A percentile compares a stretch with the other conserved stretches of the same genome.
Conservation (phyloP, 768 basidiomycete genomes). For the Cyathus striatus region DNA sequence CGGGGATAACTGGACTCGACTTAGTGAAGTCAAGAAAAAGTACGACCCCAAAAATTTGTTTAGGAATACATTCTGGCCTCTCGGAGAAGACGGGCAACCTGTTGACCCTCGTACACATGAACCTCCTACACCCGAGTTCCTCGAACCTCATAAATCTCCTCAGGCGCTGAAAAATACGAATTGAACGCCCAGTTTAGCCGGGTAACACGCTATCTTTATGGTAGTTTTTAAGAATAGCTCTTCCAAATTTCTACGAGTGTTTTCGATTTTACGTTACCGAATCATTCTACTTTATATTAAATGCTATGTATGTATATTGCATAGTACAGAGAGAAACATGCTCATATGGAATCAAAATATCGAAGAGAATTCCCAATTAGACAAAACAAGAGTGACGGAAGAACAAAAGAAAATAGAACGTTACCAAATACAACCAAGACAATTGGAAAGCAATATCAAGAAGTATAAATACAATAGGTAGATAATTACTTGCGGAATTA, state of each 20-base stretch:
- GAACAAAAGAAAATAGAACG: slow-evolving; percentile 5
- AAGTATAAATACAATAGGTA: neutral
- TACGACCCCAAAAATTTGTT: slow-evolving; percentile 81
- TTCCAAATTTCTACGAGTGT: too few relatives aligned
- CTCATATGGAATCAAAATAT: slow-evolving; percentile 2
- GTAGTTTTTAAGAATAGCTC: too few relatives aligned
- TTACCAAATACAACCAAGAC: slow-evolving; percentile 2
- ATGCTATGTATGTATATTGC: neutral
- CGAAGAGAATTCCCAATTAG: too few relatives aligned
- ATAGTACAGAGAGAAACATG: neutral
- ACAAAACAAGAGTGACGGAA: slow-evolving; percentile 1
- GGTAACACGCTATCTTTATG: too few relatives aligned
- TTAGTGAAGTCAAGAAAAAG: slow-evolving; percentile 63
- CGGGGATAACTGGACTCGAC: slow-evolving; percentile 70
- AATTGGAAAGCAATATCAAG: slow-evolving; percentile 1
- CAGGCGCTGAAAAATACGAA: too few relatives aligned
- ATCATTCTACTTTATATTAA: neutral
- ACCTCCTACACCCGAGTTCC: slow-evolving; percentile 42
- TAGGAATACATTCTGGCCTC: slow-evolving; percentile 77
- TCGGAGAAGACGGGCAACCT: slow-evolving; percentile 48
- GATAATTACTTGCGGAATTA: too few relatives aligned
- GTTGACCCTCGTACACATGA: slow-evolving; percentile 61
- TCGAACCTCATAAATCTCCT: too few relatives aligned
- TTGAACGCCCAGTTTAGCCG: too few relatives aligned
- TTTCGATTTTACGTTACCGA: too few relatives aligned